phyloP scores from a whole-genome alignment of 2,329 filamentous ascomycete genomes.

The Trichoderma gracile region DNA sequence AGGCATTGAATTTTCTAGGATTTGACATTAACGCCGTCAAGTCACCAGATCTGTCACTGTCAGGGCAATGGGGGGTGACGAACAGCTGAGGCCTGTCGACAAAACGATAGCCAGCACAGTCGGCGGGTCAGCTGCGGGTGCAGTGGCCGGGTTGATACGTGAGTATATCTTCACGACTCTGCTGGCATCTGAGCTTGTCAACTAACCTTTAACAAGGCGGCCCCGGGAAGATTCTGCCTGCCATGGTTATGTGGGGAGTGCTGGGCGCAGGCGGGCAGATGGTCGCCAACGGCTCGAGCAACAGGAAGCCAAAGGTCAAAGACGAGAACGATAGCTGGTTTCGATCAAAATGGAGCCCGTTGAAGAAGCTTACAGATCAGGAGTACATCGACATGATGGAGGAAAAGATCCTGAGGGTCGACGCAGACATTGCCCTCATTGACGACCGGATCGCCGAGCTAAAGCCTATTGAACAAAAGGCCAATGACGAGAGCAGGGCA shows the following conservation, averaged over 20 bases:
- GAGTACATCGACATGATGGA: constrained; percentile 71
- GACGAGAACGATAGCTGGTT: constrained; percentile 47
- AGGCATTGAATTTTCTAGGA: neutral
- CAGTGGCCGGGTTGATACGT: constrained; percentile 59
- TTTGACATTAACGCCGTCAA: constrained; percentile 34
- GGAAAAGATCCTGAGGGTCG: constrained; percentile 69
- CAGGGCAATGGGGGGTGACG: constrained; percentile 51
- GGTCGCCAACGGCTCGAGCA: constrained; percentile 38
- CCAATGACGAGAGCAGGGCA: neutral
- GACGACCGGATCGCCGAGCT: constrained; percentile 68
- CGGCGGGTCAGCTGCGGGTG: constrained; percentile 68
- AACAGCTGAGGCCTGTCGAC: constrained; percentile 57
- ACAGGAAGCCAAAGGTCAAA: constrained; percentile 34
- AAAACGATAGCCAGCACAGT: constrained; percentile 67
- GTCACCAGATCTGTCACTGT: constrained; percentile 52
- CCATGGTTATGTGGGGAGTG: constrained; percentile 50
- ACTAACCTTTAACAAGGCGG: constrained; percentile 46
- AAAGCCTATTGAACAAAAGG: constrained; percentile 15
- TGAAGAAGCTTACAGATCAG: constrained; percentile 68
- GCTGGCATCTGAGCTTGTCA: neutral
- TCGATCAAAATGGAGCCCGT: constrained; percentile 68
- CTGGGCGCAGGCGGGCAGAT: constrained; percentile 45
- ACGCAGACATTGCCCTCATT: constrained; percentile 75
- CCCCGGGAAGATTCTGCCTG: constrained; percentile 54
- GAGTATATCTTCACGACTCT: constrained; percentile 34